Evolutionary conservation across 768 basidiomycete genomes (phyloP).

Genomic region (Mycena indigotica): DNA sequence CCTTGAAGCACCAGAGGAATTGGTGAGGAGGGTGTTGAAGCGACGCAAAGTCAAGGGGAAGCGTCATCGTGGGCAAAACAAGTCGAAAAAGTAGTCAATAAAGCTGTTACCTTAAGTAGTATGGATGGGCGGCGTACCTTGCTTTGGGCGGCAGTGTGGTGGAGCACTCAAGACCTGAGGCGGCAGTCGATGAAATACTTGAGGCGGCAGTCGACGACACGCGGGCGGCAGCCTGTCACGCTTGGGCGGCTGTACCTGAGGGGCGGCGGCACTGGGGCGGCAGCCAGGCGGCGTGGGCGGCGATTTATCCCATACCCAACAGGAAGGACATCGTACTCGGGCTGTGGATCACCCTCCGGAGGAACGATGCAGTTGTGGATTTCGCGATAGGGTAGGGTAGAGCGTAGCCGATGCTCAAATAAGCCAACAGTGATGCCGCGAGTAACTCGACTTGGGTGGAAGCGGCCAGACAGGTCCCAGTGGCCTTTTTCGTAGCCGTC

Average conservation of each 20-base stretch:
- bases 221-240: neutral
- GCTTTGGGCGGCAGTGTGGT: neutral
- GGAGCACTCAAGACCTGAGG: too few relatives aligned
- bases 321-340: neutral
- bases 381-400: conserved; percentile 8
- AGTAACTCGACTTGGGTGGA: too few relatives aligned
- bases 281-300: neutral
- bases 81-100: neutral
- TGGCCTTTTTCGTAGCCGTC: too few relatives aligned
- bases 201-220: neutral
- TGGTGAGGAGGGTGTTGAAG: neutral
- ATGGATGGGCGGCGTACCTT: too few relatives aligned
- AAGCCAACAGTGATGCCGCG: too few relatives aligned
- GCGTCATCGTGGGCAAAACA: neutral
- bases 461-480: too few relatives aligned
- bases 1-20: neutral
- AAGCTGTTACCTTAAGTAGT: too few relatives aligned
- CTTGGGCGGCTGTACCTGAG: neutral
- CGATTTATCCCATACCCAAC: conserved; percentile 3
- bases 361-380: neutral
- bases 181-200: neutral
- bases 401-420: neutral
- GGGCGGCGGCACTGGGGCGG: neutral
- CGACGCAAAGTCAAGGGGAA: neutral
- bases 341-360: neutral